phyloP scores from a whole-genome alignment of 2,329 filamentous ascomycete species.

The Aspergillus sp. region DNA sequence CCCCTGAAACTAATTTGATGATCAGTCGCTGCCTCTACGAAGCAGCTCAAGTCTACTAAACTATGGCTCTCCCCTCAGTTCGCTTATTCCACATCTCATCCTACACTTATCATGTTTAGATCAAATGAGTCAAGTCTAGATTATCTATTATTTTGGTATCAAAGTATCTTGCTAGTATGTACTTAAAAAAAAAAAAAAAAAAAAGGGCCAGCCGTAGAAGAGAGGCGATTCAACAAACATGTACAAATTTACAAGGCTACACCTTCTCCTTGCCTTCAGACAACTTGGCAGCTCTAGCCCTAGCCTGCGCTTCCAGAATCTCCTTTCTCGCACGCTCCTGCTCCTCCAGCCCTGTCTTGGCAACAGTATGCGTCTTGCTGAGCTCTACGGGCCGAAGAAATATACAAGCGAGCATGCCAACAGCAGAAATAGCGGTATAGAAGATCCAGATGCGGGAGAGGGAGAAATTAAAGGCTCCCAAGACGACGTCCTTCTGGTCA shows the following conservation, averaged over 20 bases:
- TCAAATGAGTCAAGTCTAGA: too few relatives aligned
- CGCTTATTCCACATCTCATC: too few relatives aligned
- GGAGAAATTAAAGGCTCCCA: conserved; percentile 42
- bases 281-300: conserved; percentile 55
- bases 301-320: conserved; percentile 25
- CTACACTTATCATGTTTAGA: too few relatives aligned
- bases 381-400: conserved; percentile 41
- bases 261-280: conserved; percentile 50
- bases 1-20: too few relatives aligned
- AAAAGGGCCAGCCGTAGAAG: background rate
- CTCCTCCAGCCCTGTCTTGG: conserved; percentile 46
- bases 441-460: conserved; percentile 54
- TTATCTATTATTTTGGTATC: too few relatives aligned
- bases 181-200: background rate
- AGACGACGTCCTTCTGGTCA: conserved; percentile 38
- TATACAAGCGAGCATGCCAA: conserved; percentile 41
- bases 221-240: too few relatives aligned
- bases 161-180: background rate
- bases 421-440: conserved; percentile 40
- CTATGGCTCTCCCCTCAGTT: too few relatives aligned
- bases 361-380: conserved; percentile 42
- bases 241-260: background rate
- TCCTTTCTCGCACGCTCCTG: conserved; percentile 45
- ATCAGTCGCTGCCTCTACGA: too few relatives aligned
- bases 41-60: too few relatives aligned